Conservation (phyloP, 805 yeast species). For the Metschnikowia dekortorum region DNA sequence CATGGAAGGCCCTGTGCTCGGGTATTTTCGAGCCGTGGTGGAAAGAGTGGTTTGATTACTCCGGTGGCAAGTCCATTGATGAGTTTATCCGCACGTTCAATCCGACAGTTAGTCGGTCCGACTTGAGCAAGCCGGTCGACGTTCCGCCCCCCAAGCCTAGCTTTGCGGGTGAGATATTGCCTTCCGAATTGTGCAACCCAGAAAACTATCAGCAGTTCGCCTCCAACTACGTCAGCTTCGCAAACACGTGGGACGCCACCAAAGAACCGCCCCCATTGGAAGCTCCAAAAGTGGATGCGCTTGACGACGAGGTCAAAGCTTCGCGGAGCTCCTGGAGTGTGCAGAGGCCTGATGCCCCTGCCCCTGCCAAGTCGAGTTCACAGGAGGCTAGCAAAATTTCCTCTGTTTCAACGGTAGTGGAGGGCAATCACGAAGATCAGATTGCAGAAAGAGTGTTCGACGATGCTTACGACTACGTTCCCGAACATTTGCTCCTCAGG, state of each 20-base stretch:
- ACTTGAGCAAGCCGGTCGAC: too few relatives aligned
- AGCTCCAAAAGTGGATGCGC: slow-evolving; percentile 2
- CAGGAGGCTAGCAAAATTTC: not conserved
- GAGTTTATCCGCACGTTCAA: slow-evolving; percentile 12
- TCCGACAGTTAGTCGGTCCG: too few relatives aligned
- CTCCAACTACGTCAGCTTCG: not conserved
- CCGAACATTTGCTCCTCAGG: slow-evolving; percentile 21
- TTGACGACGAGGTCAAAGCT: slow-evolving; percentile 15
- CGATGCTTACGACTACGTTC: slow-evolving; percentile 24
- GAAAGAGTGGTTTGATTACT: slow-evolving; percentile 32
- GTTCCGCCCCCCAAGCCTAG: not conserved
- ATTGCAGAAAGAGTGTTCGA: slow-evolving; percentile 31
- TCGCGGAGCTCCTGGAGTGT: slow-evolving; percentile 29
- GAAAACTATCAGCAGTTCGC: slow-evolving; percentile 23
- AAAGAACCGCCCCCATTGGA: slow-evolving; percentile 37
- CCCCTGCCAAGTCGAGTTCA: not conserved
- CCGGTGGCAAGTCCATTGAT: slow-evolving; percentile 22
- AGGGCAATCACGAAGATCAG: slow-evolving; percentile 14
- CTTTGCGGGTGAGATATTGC: slow-evolving; percentile 8
- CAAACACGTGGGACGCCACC: slow-evolving; percentile 41
- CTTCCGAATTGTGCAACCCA: slow-evolving; percentile 28
- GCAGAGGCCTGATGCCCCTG: not conserved
- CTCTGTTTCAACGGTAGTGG: not conserved
- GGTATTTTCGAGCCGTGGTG: slow-evolving; percentile 34
- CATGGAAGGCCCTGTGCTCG: slow-evolving; percentile 39